Evolutionary conservation across 768 basidiomycete species (phyloP), one percentile per base, ranked within the genome.

Genomic region (Mycena pura): DNA sequence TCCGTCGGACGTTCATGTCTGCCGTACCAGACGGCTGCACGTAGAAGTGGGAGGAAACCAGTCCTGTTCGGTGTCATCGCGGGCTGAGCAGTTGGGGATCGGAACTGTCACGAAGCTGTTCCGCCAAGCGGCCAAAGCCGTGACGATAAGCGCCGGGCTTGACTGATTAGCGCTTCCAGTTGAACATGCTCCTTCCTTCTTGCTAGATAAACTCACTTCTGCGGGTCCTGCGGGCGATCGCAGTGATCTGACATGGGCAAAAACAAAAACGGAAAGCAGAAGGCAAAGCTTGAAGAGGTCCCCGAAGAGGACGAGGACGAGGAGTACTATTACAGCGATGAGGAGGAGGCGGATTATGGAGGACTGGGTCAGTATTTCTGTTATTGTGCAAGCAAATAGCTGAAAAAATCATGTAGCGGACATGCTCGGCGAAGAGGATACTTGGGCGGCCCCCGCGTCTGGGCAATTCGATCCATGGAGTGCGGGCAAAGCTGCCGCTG

Each of bases 261-360:
- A 43, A 63, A 63, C 45, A 64, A 64, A 32, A 60, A 54, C 31
- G 65, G 65, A 34, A 66, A 66, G 29, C 65, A 66, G 41, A 66
- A 66, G 49, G 53, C 45, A 36, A 21, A 5, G 31, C 54, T 63
- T 17, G 65, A 66, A 43, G 57, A 62, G 48, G 62, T 66, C 15
- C 61, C 57, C 19, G 65, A 66, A 57, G 39, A 49, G 19, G 59
- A 58, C 14, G 51, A 62, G 17, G 61, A 36, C 1, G 65, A 66
- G 11, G 65, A 66, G 49, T 57, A 60, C 39, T 63, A 60, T 48
- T 60, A 62, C 38, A 54, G 51, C 29, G 57, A 45, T 13, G 62
- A 59, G 38, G 62, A 64, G 22, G 57, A 46, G 3, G 63, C 55
- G n/a, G 64, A 54, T 2, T 50, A 43, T 11, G 43, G 28, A 19